Base-by-base conservation (phyloP, 176 grass and related monocot species). In the Elaeis guineensis region DNA sequence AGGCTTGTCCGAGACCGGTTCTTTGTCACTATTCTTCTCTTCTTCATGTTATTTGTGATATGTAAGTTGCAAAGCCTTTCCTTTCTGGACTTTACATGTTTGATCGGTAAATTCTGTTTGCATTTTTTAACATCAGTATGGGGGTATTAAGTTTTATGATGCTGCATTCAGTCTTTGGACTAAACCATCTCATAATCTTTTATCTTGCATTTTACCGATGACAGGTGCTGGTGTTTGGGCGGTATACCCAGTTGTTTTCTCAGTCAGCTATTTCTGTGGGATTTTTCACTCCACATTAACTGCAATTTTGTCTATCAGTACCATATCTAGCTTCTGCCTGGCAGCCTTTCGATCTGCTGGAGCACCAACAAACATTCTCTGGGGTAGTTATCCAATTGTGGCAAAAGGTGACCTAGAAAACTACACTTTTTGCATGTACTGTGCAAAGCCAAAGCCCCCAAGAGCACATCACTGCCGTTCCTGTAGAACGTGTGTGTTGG, bases 391-490 rank as follows among this genome's bases (percentile, higher is more conserved):
- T 65, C 93, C 93, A 20, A 78, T 82, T 26, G 81, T 98, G 17
- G 84, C 63, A 57, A 92, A 98, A 83, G 68, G 76, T 52, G 73
- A 78, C 65, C 87, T 98, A 21, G 81, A 92, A 16, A 87, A 92
- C 66, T 89, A 92, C 67, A 98, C 87, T 0, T 87, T 83, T n/a
- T 98, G 93, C 66, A 54, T 62, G 54, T 89, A 92, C 64, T 98
- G 93, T 72, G 75, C 58, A 39, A 98, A 74, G 81, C 93, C 93
- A 23, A 98, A 98, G 65, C 84, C 93, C 19, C 87, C 81, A 57
- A 88, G 87, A 74, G 87, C 93, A 78, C 87, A 98, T 73, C 93
- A 92, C 59, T 98, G 93, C 64, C 83, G 93, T 78, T 98, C 93
- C 26, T 98, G 93, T 72, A 89, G 81, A 85, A 92, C 78, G 75